A percentile compares a stretch with the other conserved stretches of the same genome.
Evolutionary conservation across 305 asterid species (phyloP).

Genomic region (Fraxinus ornus): DNA sequence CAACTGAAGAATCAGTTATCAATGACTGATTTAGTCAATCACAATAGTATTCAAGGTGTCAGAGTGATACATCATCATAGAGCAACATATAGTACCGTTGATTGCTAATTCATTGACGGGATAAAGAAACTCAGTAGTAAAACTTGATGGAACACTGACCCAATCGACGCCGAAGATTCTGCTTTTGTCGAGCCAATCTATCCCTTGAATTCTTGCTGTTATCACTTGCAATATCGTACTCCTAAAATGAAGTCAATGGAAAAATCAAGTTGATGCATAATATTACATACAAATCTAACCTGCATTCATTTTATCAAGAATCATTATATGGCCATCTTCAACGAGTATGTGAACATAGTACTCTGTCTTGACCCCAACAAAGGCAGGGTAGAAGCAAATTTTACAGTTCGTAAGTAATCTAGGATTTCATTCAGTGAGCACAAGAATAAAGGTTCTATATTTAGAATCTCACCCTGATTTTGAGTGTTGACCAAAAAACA

Average conservation of each 20-base stretch:
- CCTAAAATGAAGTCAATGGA: slow-evolving; percentile 51
- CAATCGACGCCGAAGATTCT: slow-evolving; percentile 82
- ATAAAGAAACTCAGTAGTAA: not conserved
- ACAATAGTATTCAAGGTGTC: not conserved
- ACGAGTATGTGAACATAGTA: not conserved
- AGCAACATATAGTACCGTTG: not conserved
- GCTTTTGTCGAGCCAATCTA: slow-evolving; percentile 87
- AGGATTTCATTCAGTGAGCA: not conserved
- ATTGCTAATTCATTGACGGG: not conserved
- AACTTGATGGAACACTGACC: slow-evolving; percentile 47
- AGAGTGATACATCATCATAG: not conserved
- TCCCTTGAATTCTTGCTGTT: slow-evolving; percentile 81
- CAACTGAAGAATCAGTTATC: not conserved
- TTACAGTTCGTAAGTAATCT: not conserved
- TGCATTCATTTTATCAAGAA: not conserved
- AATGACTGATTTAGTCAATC: not conserved
- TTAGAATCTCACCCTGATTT: not conserved
- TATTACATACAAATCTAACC: slow-evolving; percentile 21
- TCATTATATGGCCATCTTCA: slow-evolving; percentile 13
- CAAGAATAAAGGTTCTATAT: not conserved
- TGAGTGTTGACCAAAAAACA: not conserved
- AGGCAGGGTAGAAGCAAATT: not conserved
- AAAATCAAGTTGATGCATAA: slow-evolving; percentile 24
- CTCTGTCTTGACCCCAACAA: not conserved
- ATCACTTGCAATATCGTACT: slow-evolving; percentile 81